Conservation (phyloP, 2,329 filamentous ascomycete species). For the Metarhizium sp. region DNA sequence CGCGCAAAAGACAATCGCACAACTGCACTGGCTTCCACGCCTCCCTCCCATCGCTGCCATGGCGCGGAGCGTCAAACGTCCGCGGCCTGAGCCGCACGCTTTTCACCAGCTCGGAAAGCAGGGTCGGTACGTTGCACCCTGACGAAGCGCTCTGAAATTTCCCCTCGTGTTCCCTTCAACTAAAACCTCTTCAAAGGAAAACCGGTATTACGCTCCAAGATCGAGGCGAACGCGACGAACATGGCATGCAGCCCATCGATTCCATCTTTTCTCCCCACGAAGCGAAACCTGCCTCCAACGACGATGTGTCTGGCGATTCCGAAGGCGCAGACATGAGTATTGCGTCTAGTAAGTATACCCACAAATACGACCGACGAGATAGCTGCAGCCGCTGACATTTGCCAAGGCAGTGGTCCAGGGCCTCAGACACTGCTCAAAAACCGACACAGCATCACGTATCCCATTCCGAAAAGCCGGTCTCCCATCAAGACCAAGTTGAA, state of each 20-base stretch:
- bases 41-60: conserved; percentile 12
- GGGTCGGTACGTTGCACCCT: conserved; percentile 25
- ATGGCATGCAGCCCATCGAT: conserved; percentile 84
- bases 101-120: conserved; percentile 25
- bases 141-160: background rate
- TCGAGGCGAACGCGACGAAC: conserved; percentile 71
- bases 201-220: conserved; percentile 79
- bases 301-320: conserved; percentile 15
- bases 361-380: background rate
- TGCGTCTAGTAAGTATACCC: conserved; percentile 31
- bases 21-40: background rate
- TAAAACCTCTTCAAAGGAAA: conserved; percentile 48
- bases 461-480: conserved; percentile 42
- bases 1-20: background rate
- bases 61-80: conserved; percentile 22
- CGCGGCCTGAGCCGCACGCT: conserved; percentile 18
- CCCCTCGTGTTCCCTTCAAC: background rate
- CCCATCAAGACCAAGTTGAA: conserved; percentile 54
- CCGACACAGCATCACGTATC: conserved; percentile 38
- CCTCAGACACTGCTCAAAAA: conserved; percentile 42
- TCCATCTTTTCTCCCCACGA: conserved; percentile 83
- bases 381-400: background rate
- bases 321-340: conserved; percentile 45
- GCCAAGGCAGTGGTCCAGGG: conserved; percentile 40
- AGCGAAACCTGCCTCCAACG: conserved; percentile 30